Evolutionary conservation across 208 protist species (phyloP).

Genomic region (Trypanosoma mega): DNA sequence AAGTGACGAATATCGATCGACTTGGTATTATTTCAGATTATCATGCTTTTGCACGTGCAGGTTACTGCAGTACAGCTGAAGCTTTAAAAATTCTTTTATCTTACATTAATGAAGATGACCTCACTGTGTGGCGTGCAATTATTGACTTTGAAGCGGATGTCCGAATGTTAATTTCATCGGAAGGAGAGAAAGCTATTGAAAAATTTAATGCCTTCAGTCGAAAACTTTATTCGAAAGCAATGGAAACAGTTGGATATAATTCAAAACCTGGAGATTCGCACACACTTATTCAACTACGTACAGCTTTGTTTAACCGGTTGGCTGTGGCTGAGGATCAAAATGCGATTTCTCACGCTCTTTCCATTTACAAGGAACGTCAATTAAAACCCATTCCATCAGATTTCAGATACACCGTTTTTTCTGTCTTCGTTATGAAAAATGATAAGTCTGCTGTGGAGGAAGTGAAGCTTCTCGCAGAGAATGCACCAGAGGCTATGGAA

Average conservation of each 20-base stretch:
- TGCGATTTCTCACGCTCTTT: slow-evolving; percentile 31
- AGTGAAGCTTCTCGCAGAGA: slow-evolving; percentile 43
- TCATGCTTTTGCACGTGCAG: slow-evolving; percentile 64
- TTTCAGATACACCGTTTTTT: slow-evolving; percentile 43
- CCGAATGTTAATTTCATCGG: slow-evolving; percentile 34
- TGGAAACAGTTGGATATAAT: slow-evolving; percentile 34
- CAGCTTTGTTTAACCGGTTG: slow-evolving; percentile 47
- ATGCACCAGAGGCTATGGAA: slow-evolving; percentile 44
- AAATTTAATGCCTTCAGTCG: slow-evolving; percentile 53
- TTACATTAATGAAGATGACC: slow-evolving; percentile 32
- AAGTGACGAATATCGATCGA: slow-evolving; percentile 58
- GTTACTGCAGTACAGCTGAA: slow-evolving; percentile 40
- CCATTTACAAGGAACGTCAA: slow-evolving; percentile 40
- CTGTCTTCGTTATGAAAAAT: slow-evolving; percentile 36
- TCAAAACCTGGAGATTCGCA: slow-evolving; percentile 30
- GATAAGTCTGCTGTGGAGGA: slow-evolving; percentile 43
- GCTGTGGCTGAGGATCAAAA: slow-evolving; percentile 31
- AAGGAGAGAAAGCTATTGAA: slow-evolving; percentile 32
- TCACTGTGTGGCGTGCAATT: slow-evolving; percentile 43
- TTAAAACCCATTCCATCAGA: slow-evolving; percentile 47
- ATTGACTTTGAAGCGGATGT: slow-evolving; percentile 47
- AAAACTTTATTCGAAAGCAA: slow-evolving; percentile 45
- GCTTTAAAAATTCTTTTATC: slow-evolving; percentile 37
- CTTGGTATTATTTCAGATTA: slow-evolving; percentile 63
- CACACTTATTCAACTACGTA: slow-evolving; percentile 38